Conservation (phyloP, 495 filamentous ascomycete genomes). For the Aspergillus ostianus region DNA sequence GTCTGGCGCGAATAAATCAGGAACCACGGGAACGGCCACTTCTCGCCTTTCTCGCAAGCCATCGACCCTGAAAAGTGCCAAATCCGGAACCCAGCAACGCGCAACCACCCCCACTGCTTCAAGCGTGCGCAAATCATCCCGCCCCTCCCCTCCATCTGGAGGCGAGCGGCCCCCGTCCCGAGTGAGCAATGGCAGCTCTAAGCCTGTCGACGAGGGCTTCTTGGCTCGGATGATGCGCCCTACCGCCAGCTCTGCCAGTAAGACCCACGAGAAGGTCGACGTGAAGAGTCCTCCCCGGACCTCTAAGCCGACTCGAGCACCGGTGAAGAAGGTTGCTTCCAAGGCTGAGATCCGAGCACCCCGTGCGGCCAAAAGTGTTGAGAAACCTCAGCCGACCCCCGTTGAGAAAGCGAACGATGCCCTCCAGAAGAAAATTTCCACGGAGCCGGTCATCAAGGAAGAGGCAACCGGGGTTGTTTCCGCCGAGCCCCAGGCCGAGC, state of each 20-base stretch:
- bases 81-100: conserved; percentile 19
- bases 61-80: conserved; percentile 36
- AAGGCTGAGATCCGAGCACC: conserved; percentile 26
- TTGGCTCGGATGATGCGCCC: conserved; percentile 92
- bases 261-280: conserved; percentile 70
- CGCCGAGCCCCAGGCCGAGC: neutral
- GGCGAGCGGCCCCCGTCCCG: conserved; percentile 44
- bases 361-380: conserved; percentile 24
- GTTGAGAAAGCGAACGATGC: conserved; percentile 3
- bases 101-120: conserved; percentile 24
- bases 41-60: conserved; percentile 43
- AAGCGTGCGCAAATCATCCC: conserved; percentile 33
- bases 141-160: conserved; percentile 35
- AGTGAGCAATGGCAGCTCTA: conserved; percentile 37
- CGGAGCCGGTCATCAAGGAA: neutral
- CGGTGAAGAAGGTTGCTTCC: conserved; percentile 18
- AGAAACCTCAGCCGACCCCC: conserved; percentile 15
- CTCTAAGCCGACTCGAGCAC: conserved; percentile 16
- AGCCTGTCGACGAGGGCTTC: conserved; percentile 69
- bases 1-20: conserved; percentile 48
- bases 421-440: neutral
- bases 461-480: conserved; percentile 7
- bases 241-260: conserved; percentile 74
- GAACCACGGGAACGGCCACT: conserved; percentile 32
- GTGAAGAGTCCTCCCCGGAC: conserved; percentile 37